Base-by-base conservation (phyloP, 768 basidiomycete genomes). In the Butyriboletus loyo region DNA sequence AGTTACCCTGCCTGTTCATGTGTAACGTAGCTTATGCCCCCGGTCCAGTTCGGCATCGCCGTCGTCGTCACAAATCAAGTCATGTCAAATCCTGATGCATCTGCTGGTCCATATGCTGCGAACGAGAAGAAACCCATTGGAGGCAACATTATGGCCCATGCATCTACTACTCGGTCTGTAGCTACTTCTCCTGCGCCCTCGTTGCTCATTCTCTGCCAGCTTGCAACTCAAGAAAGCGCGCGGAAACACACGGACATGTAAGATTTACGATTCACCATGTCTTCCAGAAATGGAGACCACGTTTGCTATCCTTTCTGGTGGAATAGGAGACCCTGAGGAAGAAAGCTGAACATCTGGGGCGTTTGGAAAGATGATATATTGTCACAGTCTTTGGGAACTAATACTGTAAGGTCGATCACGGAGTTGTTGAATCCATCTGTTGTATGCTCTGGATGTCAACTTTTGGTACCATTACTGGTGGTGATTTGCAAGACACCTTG, bases 41-140 rank as follows among this genome's bases (percentile, higher is more conserved):
- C 37, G 47, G 44, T 36, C 24, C 56, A 98, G 96, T 99, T 92
- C 64, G 97, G 97, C 27, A 91, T 98, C 44, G 97, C 97, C 4
- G 96, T 98, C 22, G 94, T 99, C 11, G 86, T 98, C 37, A 91
- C 92, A 5, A 99, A 99, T 68, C 97, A 99, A 70, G 97, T 99
- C 60, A 97, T 99, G 83, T 98, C 97, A n/a, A 95, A 86, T 52
- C 96, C 97, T 2, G 97, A 99, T 67, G 93, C 92, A 27, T 83
- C 88, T 4, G 92, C 92, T 43, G 89, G 89, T 13, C 90, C 92
- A 19, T 92, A 91, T 56, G 86, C 86, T 36, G 82, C 83, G 4
- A 92, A 97, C 63, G 89, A 93, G 73, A 96, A 97, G 79, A 99
- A 99, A 72, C 97, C 97, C 15, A 96, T 99, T 49, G 97, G 97